Conservation (phyloP, 176 grass and related monocot genomes). For the Avena insularis region DNA sequence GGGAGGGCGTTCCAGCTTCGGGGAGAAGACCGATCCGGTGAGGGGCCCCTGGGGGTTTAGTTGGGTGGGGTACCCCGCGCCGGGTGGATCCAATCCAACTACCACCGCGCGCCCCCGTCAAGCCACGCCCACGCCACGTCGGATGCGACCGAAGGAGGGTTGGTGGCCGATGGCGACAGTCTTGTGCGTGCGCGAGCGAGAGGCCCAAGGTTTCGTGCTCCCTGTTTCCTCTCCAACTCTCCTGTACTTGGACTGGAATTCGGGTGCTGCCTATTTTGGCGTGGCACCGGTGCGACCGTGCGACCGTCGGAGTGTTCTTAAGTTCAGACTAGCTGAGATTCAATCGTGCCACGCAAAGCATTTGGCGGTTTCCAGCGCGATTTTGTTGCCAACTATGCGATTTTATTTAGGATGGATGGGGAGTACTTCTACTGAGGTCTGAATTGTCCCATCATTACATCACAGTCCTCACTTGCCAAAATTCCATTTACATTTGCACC, state of each 20-base stretch:
- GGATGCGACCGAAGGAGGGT: slow-evolving; percentile 29
- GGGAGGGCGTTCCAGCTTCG: slow-evolving; percentile 15
- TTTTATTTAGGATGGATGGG: no score
- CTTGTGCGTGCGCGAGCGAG: neutral
- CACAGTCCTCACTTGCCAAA: no score
- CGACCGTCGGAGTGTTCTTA: no score
- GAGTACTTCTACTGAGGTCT: no score
- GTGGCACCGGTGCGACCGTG: no score
- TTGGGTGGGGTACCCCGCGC: neutral
- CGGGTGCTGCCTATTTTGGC: neutral
- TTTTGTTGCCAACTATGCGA: no score
- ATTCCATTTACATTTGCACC: no score
- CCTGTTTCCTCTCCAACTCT: neutral
- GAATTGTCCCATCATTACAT: no score
- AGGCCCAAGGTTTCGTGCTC: neutral
- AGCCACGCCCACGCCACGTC: slow-evolving; percentile 41
- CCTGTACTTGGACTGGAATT: neutral
- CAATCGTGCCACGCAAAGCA: no score
- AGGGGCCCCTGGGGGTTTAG: neutral
- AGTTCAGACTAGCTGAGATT: no score
- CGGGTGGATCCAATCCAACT: slow-evolving; percentile 48
- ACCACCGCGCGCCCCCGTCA: slow-evolving; percentile 39
- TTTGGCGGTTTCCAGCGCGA: no score
- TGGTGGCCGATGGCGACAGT: slow-evolving; percentile 52
- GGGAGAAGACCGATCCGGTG: neutral